Base-by-base conservation (phyloP, 768 basidiomycete genomes). In the Mycena rosella region DNA sequence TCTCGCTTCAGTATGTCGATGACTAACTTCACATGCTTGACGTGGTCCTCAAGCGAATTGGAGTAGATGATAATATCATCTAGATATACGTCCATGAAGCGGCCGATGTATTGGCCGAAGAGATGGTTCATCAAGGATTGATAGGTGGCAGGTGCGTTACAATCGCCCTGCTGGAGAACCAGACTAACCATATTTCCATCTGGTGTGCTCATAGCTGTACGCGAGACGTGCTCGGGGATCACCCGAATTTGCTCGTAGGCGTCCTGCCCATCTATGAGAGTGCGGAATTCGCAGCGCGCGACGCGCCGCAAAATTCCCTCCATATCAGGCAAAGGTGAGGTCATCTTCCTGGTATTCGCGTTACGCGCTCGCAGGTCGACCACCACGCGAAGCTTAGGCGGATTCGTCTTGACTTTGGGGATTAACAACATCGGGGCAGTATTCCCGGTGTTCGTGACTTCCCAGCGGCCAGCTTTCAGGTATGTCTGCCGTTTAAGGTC, bases 61-160 rank as follows among this genome's bases (percentile, higher is more conserved):
- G 48, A 49, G 27, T 49, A 49, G 24, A 49, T 49, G 48, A 49
- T 49, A 26, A 49, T 49, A 26, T 49, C 48, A n/a, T n/a, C n/a
- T n/a, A n/a, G n/a, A n/a, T n/a, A n/a, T n/a, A n/a, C n/a, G n/a
- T n/a, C n/a, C n/a, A n/a, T n/a, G n/a, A n/a, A n/a, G n/a, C n/a
- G n/a, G n/a, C n/a, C n/a, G n/a, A n/a, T n/a, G n/a, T n/a, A n/a
- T n/a, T n/a, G n/a, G n/a, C n/a, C n/a, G n/a, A n/a, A n/a, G n/a
- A n/a, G n/a, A n/a, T n/a, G n/a, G n/a, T n/a, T n/a, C n/a, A n/a
- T n/a, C n/a, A n/a, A n/a, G n/a, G n/a, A n/a, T n/a, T n/a, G n/a
- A n/a, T n/a, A n/a, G n/a, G n/a, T n/a, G n/a, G n/a, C n/a, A n/a
- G n/a, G n/a, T n/a, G n/a, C n/a, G n/a, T n/a, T 15, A 11, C 48